Percentiles rank a stretch among this genome's conserved stretches.
phyloP scores from a whole-genome alignment of 441 rosid species.

The Rhodomyrtus psidioides region DNA sequence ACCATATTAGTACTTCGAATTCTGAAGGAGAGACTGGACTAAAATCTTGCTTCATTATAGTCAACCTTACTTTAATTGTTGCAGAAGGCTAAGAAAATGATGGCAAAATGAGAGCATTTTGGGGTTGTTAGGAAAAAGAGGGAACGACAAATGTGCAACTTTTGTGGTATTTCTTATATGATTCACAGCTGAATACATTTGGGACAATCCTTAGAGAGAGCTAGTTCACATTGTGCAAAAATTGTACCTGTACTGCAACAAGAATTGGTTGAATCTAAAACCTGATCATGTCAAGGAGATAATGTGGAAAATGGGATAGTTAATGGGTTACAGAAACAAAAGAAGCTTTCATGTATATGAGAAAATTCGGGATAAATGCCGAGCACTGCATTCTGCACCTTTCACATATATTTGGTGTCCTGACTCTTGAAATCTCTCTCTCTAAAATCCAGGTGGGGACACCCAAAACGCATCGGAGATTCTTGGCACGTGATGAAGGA shows the following conservation, averaged over 20 bases:
- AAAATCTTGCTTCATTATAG: neutral
- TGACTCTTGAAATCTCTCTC: neutral
- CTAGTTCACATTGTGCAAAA: neutral
- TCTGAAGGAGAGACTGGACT: neutral
- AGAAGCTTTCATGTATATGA: neutral
- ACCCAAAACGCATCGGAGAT: slow-evolving; percentile 88
- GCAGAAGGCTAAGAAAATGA: neutral
- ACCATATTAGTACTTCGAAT: neutral
- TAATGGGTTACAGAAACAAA: neutral
- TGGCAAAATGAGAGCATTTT: neutral
- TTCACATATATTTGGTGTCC: neutral
- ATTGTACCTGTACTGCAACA: neutral
- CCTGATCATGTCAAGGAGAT: neutral
- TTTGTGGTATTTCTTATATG: neutral
- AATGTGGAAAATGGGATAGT: neutral
- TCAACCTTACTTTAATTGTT: neutral
- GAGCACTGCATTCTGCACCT: neutral
- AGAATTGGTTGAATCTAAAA: neutral
- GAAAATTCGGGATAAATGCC: neutral
- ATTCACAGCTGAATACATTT: neutral
- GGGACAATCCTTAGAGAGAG: neutral
- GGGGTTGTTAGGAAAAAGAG: neutral
- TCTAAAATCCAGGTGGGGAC: slow-evolving; percentile 59
- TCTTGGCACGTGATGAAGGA: slow-evolving; percentile 76
- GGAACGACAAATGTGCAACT: neutral